Evolutionary conservation across 192 early-diverging fungal species (phyloP), one percentile per base, ranked within the genome.

Genomic region (Geranomyces michiganensis): DNA sequence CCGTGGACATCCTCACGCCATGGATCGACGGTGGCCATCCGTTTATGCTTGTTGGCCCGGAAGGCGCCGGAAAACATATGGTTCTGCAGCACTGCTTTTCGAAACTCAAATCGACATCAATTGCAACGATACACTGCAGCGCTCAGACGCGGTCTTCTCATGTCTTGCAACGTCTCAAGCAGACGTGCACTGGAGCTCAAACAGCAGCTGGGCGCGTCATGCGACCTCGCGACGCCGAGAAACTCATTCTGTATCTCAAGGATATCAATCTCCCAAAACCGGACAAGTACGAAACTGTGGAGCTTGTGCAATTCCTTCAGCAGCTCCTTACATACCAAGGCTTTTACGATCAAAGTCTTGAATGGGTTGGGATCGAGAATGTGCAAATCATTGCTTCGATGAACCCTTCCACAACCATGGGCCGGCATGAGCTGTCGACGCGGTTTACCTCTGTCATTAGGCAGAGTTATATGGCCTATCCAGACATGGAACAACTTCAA

Each of bases 261-360:
- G 86, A 87, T 64, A 83, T 87, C 48, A 86, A 87, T 48, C 68
- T 87, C 45, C 86, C 86, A 2, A 80, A 75, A 62, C 86, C 86
- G 13, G 86, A 87, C 62, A 78, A 84, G 43, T 87, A 87, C 59
- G 84, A 80, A 56, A 87, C 86, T 6, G 86, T 87, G 5, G 86
- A 87, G 49, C 68, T 87, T 27, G 75, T 87, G 46, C 84, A 85
- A 55, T 81, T 87, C 56, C 32, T 87, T 48, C 84, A 87, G 68
- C 86, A 87, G 59, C 68, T 87, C 7, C 63, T 87, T 30, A 85
- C 84, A 15, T 87, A 87, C 71, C 65, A 83, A 22, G 86, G 86
- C 4, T 87, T 84, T 51, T 87, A 81, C 64, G 83, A 86, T 65
- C 21, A 49, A 0, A 80, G 56, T 64, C 74, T 87, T 0, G 86